These are phyloP conservation scores for Syzygium malaccense DNA, from an alignment of 441 rosid genomes.

Conservation along the genomic window DNA sequence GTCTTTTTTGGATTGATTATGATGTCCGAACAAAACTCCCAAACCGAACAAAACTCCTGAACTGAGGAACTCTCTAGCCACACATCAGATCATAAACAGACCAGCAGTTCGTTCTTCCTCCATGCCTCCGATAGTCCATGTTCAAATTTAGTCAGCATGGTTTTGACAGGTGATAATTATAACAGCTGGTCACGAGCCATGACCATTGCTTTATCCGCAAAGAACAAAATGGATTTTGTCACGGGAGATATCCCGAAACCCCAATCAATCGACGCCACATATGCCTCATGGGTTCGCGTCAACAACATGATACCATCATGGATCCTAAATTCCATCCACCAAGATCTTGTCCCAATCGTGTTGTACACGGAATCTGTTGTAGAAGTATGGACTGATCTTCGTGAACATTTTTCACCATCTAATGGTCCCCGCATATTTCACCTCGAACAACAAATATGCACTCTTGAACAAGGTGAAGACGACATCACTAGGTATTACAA, in stretches of 20 bases:
- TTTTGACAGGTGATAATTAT: background rate
- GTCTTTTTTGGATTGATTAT: too few species aligned
- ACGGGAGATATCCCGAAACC: background rate
- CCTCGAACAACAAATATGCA: background rate
- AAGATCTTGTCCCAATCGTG: background rate
- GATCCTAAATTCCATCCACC: background rate
- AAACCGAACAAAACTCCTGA: background rate
- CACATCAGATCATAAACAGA: background rate
- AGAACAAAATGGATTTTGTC: background rate
- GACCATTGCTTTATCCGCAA: background rate
- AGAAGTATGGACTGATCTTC: background rate
- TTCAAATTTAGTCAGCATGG: background rate
- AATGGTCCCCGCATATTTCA: background rate
- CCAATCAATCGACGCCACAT: accelerated
- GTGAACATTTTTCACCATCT: background rate
- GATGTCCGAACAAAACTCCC: background rate
- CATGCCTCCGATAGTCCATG: background rate
- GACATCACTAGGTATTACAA: too few species aligned
- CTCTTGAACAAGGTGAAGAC: too few species aligned
- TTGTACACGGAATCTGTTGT: background rate
- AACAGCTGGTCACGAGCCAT: background rate
- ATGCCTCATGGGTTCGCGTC: background rate
- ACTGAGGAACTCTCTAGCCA: background rate
- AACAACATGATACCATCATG: background rate
- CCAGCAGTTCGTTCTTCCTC: background rate